Evolutionary conservation across 208 protist species (phyloP).

Genomic region (Spongospora subterranea): DNA sequence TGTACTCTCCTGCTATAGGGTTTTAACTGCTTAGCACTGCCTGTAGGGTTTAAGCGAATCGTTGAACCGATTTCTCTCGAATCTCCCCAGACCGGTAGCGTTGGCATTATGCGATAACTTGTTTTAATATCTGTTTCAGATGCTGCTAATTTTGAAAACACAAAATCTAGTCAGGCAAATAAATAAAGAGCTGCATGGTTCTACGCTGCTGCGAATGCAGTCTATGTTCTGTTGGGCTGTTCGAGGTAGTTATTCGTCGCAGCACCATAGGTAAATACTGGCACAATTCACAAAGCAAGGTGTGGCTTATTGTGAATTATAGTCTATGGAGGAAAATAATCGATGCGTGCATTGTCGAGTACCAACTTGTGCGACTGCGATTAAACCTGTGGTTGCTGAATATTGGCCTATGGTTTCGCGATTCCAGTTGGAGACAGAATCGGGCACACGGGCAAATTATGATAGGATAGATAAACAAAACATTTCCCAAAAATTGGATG

Average conservation of each 20-base stretch:
- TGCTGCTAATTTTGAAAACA: conserved; percentile 49
- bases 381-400: not conserved
- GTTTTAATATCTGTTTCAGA: not conserved
- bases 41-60: not conserved
- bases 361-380: not conserved
- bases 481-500: too few species aligned
- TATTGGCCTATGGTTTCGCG: not conserved
- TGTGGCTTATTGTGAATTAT: not conserved
- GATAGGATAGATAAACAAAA: not conserved
- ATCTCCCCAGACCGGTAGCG: not conserved
- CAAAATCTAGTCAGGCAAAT: conserved; percentile 46
- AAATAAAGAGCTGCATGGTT: conserved; percentile 2
- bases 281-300: not conserved
- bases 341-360: not conserved
- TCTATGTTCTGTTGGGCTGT: not conserved
- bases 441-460: not conserved
- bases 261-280: conserved; percentile 20
- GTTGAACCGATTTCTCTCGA: conserved; percentile 14
- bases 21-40: not conserved
- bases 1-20: not conserved
- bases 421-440: not conserved
- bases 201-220: not conserved
- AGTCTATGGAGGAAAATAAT: not conserved
- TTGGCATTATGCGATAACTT: not conserved
- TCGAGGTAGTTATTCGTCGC: conserved; percentile 21